Evolutionary conservation across 2,329 filamentous ascomycete species (phyloP).

Genomic region (Beauveria rudraprayagi): DNA sequence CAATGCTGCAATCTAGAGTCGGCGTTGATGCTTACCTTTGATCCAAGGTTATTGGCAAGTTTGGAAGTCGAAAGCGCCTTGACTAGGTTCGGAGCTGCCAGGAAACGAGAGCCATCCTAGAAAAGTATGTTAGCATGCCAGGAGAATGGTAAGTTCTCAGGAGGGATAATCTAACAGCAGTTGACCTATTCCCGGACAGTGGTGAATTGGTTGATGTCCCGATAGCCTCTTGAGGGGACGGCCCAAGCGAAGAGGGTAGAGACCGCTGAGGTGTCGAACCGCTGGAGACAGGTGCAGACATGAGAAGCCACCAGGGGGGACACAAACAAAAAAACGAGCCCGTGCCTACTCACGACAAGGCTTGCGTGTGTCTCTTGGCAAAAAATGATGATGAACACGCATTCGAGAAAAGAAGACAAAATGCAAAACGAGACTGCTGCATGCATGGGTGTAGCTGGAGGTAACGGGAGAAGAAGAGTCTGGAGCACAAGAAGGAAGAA

Average conservation of each 20-base stretch:
- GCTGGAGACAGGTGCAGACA: constrained; percentile 23
- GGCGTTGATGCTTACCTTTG: constrained; percentile 36
- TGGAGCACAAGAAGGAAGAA: constrained; percentile 3
- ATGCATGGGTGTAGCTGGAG: constrained; percentile 4
- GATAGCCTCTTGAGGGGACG: neutral
- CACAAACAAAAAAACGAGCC: constrained; percentile 11
- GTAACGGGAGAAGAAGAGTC: constrained; percentile 10
- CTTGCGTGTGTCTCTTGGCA: neutral
- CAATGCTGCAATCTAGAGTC: neutral
- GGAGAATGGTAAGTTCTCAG: neutral
- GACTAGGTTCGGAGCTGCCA: constrained; percentile 33
- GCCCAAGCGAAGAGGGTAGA: neutral
- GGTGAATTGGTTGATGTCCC: neutral
- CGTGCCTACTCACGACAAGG: neutral
- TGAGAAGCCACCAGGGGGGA: constrained; percentile 15
- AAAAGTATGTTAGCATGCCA: constrained; percentile 15
- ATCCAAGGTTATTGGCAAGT: constrained; percentile 44
- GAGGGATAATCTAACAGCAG: neutral
- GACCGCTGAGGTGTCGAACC: constrained; percentile 22
- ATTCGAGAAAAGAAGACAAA: constrained; percentile 21
- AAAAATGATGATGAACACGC: constrained; percentile 21
- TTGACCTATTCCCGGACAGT: neutral
- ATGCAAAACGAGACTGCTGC: constrained; percentile 14
- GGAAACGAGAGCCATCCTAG: constrained; percentile 17
- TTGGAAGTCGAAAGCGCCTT: constrained; percentile 44